Evolutionary conservation across 805 yeast genomes (phyloP).

Genomic region (Candida maesae): DNA sequence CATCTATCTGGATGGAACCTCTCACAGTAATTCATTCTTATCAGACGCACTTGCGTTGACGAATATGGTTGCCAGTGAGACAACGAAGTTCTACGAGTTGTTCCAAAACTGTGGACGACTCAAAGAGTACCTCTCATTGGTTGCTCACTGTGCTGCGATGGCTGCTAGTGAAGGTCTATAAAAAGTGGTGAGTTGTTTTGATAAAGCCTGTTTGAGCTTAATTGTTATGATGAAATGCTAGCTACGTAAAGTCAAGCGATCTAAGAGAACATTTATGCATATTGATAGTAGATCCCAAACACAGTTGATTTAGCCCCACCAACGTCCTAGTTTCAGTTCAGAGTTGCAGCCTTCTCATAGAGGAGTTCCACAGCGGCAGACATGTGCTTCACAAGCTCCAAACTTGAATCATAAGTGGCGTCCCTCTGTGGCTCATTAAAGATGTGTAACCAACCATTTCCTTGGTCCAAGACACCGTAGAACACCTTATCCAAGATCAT

Average conservation of each 20-base stretch:
- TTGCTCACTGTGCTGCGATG: conserved; percentile 55
- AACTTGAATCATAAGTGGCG: conserved; percentile 81
- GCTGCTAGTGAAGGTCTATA: conserved; percentile 42
- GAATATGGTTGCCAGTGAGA: conserved; percentile 63
- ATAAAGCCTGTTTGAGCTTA: no score
- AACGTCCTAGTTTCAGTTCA: conserved; percentile 57
- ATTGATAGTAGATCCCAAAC: no score
- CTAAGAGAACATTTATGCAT: no score
- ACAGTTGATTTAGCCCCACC: no score
- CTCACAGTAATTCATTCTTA: conserved; percentile 36
- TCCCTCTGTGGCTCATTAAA: conserved; percentile 88
- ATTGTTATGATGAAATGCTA: no score
- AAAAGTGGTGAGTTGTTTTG: neutral
- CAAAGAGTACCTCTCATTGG: conserved; percentile 46
- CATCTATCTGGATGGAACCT: conserved; percentile 43
- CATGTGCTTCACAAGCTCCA: conserved; percentile 83
- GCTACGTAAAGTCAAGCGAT: no score
- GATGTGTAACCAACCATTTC: conserved; percentile 94
- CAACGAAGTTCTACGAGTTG: conserved; percentile 54
- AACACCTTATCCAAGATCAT: conserved; percentile 96
- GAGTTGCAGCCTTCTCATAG: conserved; percentile 87
- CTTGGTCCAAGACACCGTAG: conserved; percentile 95
- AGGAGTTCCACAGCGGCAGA: conserved; percentile 84
- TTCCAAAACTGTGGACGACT: conserved; percentile 56
- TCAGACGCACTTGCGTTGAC: conserved; percentile 57